Evolutionary conservation across 495 filamentous ascomycete species (phyloP).

Genomic region (Aspergillus sclerotiicarbonarius): DNA sequence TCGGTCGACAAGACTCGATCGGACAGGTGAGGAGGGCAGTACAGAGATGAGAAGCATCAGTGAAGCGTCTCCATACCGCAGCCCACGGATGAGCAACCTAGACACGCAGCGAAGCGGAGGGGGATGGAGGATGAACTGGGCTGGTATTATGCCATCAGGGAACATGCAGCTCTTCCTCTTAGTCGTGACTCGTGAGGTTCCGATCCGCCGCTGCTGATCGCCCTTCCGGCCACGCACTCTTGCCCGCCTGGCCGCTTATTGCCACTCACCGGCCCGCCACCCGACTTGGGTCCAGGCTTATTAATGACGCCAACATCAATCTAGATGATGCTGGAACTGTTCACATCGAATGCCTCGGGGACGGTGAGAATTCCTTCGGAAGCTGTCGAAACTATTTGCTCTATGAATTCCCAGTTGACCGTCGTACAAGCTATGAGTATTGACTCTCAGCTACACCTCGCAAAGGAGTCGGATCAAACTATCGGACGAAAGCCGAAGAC

Average conservation of each 20-base stretch:
- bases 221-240: conserved; percentile 1
- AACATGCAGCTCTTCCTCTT: background rate
- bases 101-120: background rate
- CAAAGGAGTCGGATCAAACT: too few species aligned
- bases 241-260: background rate
- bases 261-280: background rate
- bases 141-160: background rate
- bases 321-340: background rate
- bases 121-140: background rate
- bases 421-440: too few species aligned
- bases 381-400: too few species aligned
- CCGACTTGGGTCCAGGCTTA: background rate
- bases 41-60: conserved; percentile 17
- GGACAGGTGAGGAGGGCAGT: conserved; percentile 9
- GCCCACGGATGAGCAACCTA: conserved; percentile 7
- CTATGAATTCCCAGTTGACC: too few species aligned
- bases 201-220: background rate
- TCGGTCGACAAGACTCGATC: background rate
- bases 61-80: conserved; percentile 30
- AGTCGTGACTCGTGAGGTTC: background rate
- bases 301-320: background rate
- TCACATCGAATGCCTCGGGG: too few species aligned
- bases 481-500: too few species aligned
- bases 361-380: too few species aligned
- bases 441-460: too few species aligned